Percentiles rank a stretch among this genome's conserved stretches.
Evolutionary conservation across 1,284 basidiomycete species (phyloP).

Genomic region (Cutaneotrichosporon sp.): DNA sequence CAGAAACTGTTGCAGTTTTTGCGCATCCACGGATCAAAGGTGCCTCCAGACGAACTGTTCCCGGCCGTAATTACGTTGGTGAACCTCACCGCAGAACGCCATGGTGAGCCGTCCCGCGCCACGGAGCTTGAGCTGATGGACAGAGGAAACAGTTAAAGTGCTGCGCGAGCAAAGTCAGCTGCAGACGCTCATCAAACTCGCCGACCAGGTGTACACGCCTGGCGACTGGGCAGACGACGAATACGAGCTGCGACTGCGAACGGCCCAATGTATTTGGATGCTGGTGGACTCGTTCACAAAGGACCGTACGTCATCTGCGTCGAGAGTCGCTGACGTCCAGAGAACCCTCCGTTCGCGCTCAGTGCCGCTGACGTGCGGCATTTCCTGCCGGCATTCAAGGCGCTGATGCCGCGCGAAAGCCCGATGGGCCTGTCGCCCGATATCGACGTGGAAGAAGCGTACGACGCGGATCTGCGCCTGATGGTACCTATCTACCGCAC

Average conservation of each 20-base stretch:
- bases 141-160: too few relatives aligned
- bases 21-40: background rate
- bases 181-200: background rate
- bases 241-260: background rate
- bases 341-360: conserved; percentile 1
- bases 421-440: background rate
- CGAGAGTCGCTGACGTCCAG: background rate
- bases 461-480: conserved; percentile 1
- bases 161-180: background rate
- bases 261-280: conserved; percentile 4
- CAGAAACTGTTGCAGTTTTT: background rate
- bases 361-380: background rate
- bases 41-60: background rate
- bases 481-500: conserved; percentile 4
- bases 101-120: conserved; percentile 28
- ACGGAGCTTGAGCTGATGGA: too few relatives aligned
- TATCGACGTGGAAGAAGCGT: conserved; percentile 1
- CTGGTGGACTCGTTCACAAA: background rate
- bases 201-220: background rate
- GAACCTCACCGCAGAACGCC: conserved; percentile 28
- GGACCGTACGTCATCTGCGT: background rate
- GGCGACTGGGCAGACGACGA: background rate
- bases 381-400: conserved; percentile 2
- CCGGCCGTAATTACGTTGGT: conserved; percentile 31
- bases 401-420: background rate